Evolutionary conservation across 148 eudicot species (phyloP).

Genomic region (Vaccinium darrowii): DNA sequence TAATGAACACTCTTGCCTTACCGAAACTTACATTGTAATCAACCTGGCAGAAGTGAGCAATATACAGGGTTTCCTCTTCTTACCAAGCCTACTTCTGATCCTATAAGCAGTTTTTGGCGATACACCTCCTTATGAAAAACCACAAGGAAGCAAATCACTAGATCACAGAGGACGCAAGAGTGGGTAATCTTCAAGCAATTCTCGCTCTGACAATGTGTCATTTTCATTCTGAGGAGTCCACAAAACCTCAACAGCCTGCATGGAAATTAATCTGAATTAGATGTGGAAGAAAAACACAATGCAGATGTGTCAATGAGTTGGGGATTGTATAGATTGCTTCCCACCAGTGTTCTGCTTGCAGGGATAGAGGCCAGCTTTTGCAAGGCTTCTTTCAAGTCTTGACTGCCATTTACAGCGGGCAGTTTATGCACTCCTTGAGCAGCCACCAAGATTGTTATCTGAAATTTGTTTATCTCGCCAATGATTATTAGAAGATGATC

Average conservation of each 20-base stretch:
- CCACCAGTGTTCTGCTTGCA: constrained; percentile 69
- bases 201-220: constrained; percentile 70
- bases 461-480: constrained; percentile 18
- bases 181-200: constrained; percentile 75
- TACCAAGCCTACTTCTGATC: neutral
- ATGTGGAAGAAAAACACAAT: neutral
- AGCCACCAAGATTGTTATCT: constrained; percentile 91
- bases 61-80: constrained; percentile 3
- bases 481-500: neutral
- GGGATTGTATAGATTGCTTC: neutral
- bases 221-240: constrained; percentile 84
- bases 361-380: constrained; percentile 84
- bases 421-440: constrained; percentile 81
- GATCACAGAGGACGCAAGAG: constrained; percentile 61
- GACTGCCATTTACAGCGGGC: constrained; percentile 68
- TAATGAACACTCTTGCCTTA: neutral
- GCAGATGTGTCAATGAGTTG: neutral
- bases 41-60: neutral
- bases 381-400: constrained; percentile 75
- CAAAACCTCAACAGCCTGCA: constrained; percentile 81
- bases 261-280: neutral
- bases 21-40: neutral
- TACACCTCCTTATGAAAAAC: neutral
- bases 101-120: neutral
- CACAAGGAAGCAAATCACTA: neutral